phyloP scores from a whole-genome alignment of 768 basidiomycete species.

The Amanita muscaria region DNA sequence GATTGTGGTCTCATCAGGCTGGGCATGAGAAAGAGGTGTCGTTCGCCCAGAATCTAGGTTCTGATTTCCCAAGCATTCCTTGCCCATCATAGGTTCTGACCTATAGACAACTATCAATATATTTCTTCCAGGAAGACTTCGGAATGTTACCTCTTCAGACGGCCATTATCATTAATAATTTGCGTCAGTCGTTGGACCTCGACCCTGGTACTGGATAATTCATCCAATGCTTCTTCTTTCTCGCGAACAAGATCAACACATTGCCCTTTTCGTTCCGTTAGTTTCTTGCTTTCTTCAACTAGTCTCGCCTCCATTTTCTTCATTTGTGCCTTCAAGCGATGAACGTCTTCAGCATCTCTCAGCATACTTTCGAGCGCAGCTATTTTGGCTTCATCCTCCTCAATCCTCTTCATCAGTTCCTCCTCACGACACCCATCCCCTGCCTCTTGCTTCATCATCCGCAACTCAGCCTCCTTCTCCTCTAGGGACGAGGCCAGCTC shows the following conservation, averaged over 20 bases:
- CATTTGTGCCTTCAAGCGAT: conserved; percentile 32
- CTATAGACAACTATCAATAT: not conserved
- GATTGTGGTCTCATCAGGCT: conserved; percentile 24
- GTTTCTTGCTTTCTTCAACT: conserved; percentile 32
- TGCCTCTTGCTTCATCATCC: conserved; percentile 30
- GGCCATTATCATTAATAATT: conserved; percentile 16
- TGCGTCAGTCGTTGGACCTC: conserved; percentile 22
- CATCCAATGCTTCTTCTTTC: conserved; percentile 41
- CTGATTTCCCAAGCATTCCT: not conserved
- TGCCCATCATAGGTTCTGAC: not conserved
- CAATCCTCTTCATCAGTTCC: conserved; percentile 54
- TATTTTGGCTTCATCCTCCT: conserved; percentile 66
- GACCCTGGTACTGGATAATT: conserved; percentile 28
- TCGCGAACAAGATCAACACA: conserved; percentile 41
- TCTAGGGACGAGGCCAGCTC: conserved; percentile 36
- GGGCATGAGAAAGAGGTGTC: not conserved
- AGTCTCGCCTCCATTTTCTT: conserved; percentile 31
- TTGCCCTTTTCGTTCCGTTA: conserved; percentile 31
- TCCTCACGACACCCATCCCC: conserved; percentile 46
- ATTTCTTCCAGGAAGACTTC: not conserved
- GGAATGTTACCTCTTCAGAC: not conserved
- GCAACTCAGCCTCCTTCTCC: conserved; percentile 54
- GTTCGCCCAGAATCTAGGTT: not conserved
- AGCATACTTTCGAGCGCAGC: conserved; percentile 44
- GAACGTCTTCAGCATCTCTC: conserved; percentile 28